Conservation (phyloP, 1,139 yeast species). For the Geotrichum aggregatum region DNA sequence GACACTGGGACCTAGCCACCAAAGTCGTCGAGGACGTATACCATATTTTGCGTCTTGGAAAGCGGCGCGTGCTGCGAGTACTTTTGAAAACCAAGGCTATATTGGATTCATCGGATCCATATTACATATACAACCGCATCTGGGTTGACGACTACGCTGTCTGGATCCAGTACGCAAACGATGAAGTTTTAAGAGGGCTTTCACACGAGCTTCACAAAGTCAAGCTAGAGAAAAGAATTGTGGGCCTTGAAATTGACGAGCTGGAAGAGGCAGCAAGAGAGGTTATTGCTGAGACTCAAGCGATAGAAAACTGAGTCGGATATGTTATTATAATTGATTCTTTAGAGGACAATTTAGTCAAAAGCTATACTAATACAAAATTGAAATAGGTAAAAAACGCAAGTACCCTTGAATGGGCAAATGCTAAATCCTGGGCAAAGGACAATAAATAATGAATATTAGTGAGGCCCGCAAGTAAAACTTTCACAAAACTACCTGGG, state of each 20-base stretch:
- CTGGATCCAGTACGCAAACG: conserved; percentile 62
- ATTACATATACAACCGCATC: conserved; percentile 77
- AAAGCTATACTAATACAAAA: not conserved
- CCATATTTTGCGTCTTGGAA: conserved; percentile 62
- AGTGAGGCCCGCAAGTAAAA: too few species aligned
- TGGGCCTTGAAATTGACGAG: conserved; percentile 34
- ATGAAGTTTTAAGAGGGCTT: conserved; percentile 51
- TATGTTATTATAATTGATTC: not conserved
- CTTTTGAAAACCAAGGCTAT: conserved; percentile 61
- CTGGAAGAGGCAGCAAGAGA: conserved; percentile 34
- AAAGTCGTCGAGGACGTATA: conserved; percentile 77
- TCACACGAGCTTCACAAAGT: conserved; percentile 55
- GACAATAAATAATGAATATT: not conserved
- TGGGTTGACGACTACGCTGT: conserved; percentile 75
- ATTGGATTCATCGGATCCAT: conserved; percentile 70
- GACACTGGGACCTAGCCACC: conserved; percentile 58
- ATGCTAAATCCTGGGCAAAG: not conserved
- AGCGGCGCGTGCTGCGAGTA: conserved; percentile 55
- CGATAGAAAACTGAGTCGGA: not conserved
- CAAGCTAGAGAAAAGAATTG: conserved; percentile 26
- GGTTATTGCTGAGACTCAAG: conserved; percentile 19
- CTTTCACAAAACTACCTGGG: not conserved
- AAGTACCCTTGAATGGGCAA: not conserved
- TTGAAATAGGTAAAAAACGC: not conserved
- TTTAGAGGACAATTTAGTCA: not conserved